Base-by-base conservation (phyloP, 495 filamentous ascomycete genomes). In the Lophium mytilinum region DNA sequence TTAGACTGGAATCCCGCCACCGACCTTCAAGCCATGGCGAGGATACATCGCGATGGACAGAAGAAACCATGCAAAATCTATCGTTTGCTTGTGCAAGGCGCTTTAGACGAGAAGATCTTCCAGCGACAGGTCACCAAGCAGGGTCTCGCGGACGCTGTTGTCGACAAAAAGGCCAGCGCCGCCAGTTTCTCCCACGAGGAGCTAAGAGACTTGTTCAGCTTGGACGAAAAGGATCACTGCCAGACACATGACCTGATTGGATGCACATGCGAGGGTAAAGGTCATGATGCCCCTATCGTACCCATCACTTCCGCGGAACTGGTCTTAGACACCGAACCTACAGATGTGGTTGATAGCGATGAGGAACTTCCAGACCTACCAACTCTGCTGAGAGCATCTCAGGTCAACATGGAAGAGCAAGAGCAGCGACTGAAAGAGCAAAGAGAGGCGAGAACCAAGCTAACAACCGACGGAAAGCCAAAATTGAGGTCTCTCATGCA, bases 1-100 rank as follows among this genome's bases (percentile, higher is more conserved):
- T 78, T 87, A 6, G 87, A 90, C 69, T 92, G 87, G 87, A 92
- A 92, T 62, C 87, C 87, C 1, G 83, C 84, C 8, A 90, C 85
- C 2, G 87, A 92, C 62, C 73, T 85, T 17, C 87, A 92, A 66
- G 87, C 87, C n/a, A 90, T 92, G 88, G 87, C 87, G 1, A 80
- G 87, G 4, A 86, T 92, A 47, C 87, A 90, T 66, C 78, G 87
- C 33, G 87, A 90, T 60, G 87, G 87, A 14, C 87, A 92, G 65
- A 88, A 83, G 66, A 71, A 73, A 2, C 78, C 78, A 8, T 87
- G 86, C 61, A 78, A 79, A 34, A 89, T 92, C 55, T 92, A 92
- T 65, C 77, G 87, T 15, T 73, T 92, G 47, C 63, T 92, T 36
- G 82, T 85, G 34, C 77, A 85, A 30, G 87, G 87, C 4, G 85